phyloP scores from a whole-genome alignment of 2,329 filamentous ascomycete genomes.

The Phialophora tarda region DNA sequence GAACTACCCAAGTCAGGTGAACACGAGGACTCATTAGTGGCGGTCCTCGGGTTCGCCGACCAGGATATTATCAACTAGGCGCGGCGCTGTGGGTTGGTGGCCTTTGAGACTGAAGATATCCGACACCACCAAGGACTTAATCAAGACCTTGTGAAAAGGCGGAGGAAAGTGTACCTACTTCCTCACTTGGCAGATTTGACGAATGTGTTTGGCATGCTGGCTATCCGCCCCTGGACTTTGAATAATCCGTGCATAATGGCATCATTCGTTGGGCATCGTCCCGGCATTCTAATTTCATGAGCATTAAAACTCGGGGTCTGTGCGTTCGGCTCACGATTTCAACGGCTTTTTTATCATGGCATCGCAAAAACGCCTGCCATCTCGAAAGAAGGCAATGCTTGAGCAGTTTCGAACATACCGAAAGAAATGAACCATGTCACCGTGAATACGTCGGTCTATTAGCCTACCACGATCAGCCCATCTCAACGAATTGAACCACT shows the following conservation, averaged over 20 bases:
- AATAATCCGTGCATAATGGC: background rate
- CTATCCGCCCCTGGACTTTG: background rate
- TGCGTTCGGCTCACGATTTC: background rate
- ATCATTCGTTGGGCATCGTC: background rate
- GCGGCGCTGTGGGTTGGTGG: conserved; percentile 4
- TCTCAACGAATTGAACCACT: background rate
- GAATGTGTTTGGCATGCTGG: background rate
- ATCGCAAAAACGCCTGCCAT: background rate
- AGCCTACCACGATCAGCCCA: background rate
- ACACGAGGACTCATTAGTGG: conserved; percentile 13
- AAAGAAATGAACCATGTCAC: too few species aligned
- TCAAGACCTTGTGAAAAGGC: conserved; percentile 2
- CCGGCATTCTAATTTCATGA: too few species aligned
- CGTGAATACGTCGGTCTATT: background rate
- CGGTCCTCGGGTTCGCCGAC: background rate
- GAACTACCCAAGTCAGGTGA: conserved; percentile 15
- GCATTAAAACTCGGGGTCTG: background rate
- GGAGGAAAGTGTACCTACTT: background rate
- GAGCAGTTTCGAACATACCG: background rate
- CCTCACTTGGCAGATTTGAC: conserved; percentile 4
- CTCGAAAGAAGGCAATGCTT: background rate
- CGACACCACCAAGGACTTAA: background rate
- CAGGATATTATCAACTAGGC: conserved; percentile 4
- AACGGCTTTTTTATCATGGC: background rate
- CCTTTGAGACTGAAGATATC: conserved; percentile 8